phyloP scores from a whole-genome alignment of 345 rosid genomes.

The Combretum micranthum region DNA sequence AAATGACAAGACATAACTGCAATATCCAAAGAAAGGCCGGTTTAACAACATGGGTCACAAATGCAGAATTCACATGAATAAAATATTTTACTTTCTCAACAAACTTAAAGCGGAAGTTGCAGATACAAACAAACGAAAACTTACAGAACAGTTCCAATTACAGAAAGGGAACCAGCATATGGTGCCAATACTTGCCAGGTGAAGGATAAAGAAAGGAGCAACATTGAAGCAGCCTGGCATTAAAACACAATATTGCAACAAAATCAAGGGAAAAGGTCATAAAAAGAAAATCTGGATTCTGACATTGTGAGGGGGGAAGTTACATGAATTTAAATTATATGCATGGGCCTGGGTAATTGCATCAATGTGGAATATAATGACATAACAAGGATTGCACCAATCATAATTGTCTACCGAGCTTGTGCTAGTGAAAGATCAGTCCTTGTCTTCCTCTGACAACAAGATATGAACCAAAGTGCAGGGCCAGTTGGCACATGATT shows the following conservation, averaged over 20 bases:
- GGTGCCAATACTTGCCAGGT: slow-evolving; percentile 93
- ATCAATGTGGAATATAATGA: too few relatives aligned
- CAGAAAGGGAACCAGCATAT: slow-evolving; percentile 86
- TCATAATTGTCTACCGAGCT: too few relatives aligned
- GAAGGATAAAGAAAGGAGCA: slow-evolving; percentile 86
- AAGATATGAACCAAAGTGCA: too few relatives aligned
- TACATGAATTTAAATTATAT: too few relatives aligned
- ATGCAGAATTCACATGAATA: not conserved
- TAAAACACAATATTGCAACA: not conserved
- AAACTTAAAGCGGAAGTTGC: not conserved
- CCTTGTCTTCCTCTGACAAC: too few relatives aligned
- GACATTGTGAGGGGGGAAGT: not conserved
- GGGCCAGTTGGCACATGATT: too few relatives aligned
- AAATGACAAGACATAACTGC: slow-evolving; percentile 89
- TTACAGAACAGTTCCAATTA: slow-evolving; percentile 94
- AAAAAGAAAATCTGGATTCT: not conserved
- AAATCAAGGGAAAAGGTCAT: not conserved
- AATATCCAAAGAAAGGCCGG: slow-evolving; percentile 10
- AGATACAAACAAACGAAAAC: slow-evolving; percentile 13
- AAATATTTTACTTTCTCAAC: too few relatives aligned
- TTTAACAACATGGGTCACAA: not conserved
- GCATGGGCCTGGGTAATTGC: too few relatives aligned
- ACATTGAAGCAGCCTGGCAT: slow-evolving; percentile 79
- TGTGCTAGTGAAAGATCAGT: too few relatives aligned
- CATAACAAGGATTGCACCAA: too few relatives aligned